Base-by-base conservation (phyloP, 371 early-diverging fungal genomes). In the Paraphysoderma sedebokerense region DNA sequence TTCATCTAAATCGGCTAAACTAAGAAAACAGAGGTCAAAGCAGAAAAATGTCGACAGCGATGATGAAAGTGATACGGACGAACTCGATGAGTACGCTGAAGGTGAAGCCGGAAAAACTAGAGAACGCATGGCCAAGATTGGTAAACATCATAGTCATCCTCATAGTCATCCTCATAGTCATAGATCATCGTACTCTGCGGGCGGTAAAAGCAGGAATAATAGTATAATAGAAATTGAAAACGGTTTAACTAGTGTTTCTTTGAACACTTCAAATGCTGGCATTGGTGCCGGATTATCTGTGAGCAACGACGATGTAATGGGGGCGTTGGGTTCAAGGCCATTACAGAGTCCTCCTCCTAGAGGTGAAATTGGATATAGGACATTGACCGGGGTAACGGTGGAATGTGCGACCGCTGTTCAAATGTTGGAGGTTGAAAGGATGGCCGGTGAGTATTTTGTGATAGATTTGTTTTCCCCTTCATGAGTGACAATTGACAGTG, bases 341-440 rank as follows among this genome's bases (percentile, higher is more conserved):
- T 12, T 17, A 20, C n/a, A 26, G 46, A 42, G 36, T 46, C 12
- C 24, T 45, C 11, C 57, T 61, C 34, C 34, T 17, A 12, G 34
- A 34, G 34, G 34, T 34, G 12, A n/a, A 34, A 12, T 12, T 34
- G 12, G 34, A 12, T 17, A 34, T 36, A 28, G 38, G 23, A 50
- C 55, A 2, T 13, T 35, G n/a, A 29, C 19, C 24, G 65, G 65
- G 1, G 48, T 53, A 6, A 9, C 36, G 11, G 54, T 61, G 15
- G 57, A 56, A 15, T 53, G 53, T 23, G 76, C 81, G 20, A 72
- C 74, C 5, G 54, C 66, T 5, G 50, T 49, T 7, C 79, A 78
- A 54, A 77, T 81, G 76, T 56, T 66, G 11, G 67, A 70, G 37
- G 68, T 74, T 8, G 79, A 80, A 48, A 53, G 67, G 26, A 54